phyloP scores from a whole-genome alignment of 129 eudicot species.

The Pittosporum tobira region DNA sequence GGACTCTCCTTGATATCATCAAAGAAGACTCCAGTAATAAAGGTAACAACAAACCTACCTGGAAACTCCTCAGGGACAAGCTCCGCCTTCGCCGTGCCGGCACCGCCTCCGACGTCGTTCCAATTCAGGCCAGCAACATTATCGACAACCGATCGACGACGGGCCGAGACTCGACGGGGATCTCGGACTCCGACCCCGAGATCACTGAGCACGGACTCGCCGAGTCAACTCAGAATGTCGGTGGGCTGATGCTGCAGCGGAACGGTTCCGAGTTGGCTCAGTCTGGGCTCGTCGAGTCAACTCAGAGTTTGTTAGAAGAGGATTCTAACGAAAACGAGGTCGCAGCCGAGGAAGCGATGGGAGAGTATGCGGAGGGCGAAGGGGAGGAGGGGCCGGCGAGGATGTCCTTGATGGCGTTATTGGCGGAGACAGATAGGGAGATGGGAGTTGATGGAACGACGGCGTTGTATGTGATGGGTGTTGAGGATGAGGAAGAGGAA shows the following conservation, averaged over 20 bases:
- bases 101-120: slow-evolving; percentile 34
- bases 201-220: too few relatives aligned
- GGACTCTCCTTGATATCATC: slow-evolving; percentile 57
- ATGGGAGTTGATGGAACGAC: slow-evolving; percentile 44
- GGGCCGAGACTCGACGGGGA: slow-evolving; percentile 5
- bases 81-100: slow-evolving; percentile 44
- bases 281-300: too few relatives aligned
- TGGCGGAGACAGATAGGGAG: slow-evolving; percentile 53
- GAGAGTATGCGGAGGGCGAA: slow-evolving; percentile 14
- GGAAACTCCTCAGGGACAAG: slow-evolving; percentile 46
- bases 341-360: slow-evolving; percentile 10
- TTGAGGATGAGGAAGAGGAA: slow-evolving; percentile 26
- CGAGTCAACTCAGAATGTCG: background rate
- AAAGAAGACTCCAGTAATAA: slow-evolving; percentile 39
- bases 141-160: slow-evolving; percentile 12
- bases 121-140: slow-evolving; percentile 9
- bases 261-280: background rate
- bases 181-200: background rate
- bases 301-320: too few relatives aligned
- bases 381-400: slow-evolving; percentile 30
- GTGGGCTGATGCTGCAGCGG: slow-evolving; percentile 1
- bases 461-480: slow-evolving; percentile 28
- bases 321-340: too few relatives aligned
- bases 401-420: slow-evolving; percentile 74
- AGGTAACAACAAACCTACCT: slow-evolving; percentile 32